These are phyloP conservation scores for Nemania sp. DNA, from an alignment of 2,329 filamentous ascomycete species.

Conservation along the genomic window DNA sequence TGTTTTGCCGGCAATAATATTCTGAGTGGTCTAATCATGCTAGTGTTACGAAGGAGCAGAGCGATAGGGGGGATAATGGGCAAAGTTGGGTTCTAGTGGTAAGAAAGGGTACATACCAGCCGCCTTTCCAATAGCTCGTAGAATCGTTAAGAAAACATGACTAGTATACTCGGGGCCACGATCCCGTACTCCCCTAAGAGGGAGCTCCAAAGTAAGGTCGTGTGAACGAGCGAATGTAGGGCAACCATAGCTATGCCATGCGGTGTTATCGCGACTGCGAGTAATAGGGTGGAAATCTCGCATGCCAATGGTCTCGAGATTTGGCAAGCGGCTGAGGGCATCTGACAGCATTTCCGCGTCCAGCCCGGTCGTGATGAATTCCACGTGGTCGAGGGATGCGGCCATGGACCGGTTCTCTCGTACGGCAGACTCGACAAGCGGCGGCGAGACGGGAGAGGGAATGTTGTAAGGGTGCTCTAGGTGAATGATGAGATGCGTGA, in stretches of 20 bases:
- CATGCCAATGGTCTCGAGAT: conserved; percentile 59
- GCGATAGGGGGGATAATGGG: too few species aligned
- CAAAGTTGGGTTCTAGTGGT: too few species aligned
- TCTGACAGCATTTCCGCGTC: conserved; percentile 58
- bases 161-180: conserved; percentile 18
- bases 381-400: conserved; percentile 33
- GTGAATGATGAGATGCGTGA: conserved; percentile 55
- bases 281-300: conserved; percentile 58
- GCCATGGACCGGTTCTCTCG: conserved; percentile 27
- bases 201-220: not conserved
- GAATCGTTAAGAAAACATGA: conserved; percentile 45
- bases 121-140: conserved; percentile 46
- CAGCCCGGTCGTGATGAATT: conserved; percentile 48
- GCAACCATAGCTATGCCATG: conserved; percentile 61
- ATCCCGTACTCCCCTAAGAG: not conserved
- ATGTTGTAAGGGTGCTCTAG: conserved; percentile 38
- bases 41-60: not conserved
- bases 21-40: not conserved
- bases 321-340: conserved; percentile 57
- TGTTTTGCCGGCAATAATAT: not conserved
- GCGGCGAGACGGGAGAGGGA: not conserved
- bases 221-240: too few species aligned
- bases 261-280: conserved; percentile 52
- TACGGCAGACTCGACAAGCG: not conserved
- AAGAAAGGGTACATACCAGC: conserved; percentile 36